A percentile compares a stretch with the other conserved stretches of the same genome.
Evolutionary conservation across 352 stramenopile genomes (phyloP).

Genomic region (Aphanomyces stellatus): DNA sequence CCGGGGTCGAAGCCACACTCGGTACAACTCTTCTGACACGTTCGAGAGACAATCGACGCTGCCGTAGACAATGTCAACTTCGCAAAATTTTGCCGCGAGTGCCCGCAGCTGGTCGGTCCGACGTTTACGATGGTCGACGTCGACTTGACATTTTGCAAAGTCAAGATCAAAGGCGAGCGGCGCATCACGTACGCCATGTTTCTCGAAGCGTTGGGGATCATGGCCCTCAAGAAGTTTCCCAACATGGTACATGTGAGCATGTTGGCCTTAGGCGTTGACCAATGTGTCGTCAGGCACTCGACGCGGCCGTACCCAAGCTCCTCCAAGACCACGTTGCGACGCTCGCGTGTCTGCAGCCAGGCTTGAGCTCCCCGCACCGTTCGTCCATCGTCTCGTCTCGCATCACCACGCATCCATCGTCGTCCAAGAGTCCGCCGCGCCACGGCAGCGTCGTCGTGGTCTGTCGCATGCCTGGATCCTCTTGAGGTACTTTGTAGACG

Average conservation of each 20-base stretch:
- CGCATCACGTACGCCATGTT: slow-evolving; percentile 80
- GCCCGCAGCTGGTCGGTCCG: slow-evolving; percentile 44
- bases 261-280: slow-evolving; percentile 12
- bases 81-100: slow-evolving; percentile 76
- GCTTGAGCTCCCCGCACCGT: not conserved
- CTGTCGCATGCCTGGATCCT: too few relatives aligned
- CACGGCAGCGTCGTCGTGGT: too few relatives aligned
- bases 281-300: slow-evolving; percentile 31
- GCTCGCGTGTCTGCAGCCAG: slow-evolving; percentile 32
- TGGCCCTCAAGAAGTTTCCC: slow-evolving; percentile 73
- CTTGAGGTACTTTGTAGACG: too few relatives aligned
- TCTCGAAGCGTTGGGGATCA: slow-evolving; percentile 75
- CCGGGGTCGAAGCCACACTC: slow-evolving; percentile 63
- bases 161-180: slow-evolving; percentile 77
- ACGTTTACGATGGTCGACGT: slow-evolving; percentile 67
- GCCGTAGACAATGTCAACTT: slow-evolving; percentile 72
- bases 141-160: slow-evolving; percentile 82
- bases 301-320: slow-evolving; percentile 53
- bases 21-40: slow-evolving; percentile 26
- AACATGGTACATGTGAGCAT: slow-evolving; percentile 37
- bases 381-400: not conserved
- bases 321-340: slow-evolving; percentile 55
- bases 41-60: slow-evolving; percentile 6
- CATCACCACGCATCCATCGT: too few relatives aligned
- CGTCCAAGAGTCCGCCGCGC: not conserved